phyloP scores from a whole-genome alignment of 768 basidiomycete species.

The Russula brevipes region DNA sequence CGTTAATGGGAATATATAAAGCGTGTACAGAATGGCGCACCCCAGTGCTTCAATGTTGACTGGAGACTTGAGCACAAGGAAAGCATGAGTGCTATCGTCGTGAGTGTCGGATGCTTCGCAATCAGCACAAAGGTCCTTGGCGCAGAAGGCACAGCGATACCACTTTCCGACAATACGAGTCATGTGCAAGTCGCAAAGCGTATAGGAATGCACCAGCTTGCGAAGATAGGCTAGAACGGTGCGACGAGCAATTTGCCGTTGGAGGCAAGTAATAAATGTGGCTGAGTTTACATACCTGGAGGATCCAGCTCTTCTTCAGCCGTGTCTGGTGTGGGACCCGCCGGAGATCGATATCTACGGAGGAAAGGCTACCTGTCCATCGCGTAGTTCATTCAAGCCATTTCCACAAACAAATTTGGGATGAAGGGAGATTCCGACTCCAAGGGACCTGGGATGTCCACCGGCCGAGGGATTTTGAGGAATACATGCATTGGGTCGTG shows the following conservation, averaged over 20 bases:
- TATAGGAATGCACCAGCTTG: slow-evolving; percentile 53
- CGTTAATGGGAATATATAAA: slow-evolving; percentile 10
- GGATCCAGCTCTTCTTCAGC: slow-evolving; percentile 42
- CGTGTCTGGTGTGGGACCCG: slow-evolving; percentile 42
- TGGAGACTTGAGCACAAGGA: slow-evolving; percentile 81
- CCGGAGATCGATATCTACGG: slow-evolving; percentile 58
- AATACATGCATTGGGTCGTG: slow-evolving; percentile 87
- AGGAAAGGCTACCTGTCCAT: background rate
- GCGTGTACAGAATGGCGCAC: slow-evolving; percentile 37
- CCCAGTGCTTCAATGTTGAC: slow-evolving; percentile 74
- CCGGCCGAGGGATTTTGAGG: slow-evolving; percentile 79
- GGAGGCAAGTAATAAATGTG: background rate
- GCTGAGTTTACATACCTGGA: slow-evolving; percentile 37
- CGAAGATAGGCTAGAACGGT: slow-evolving; percentile 52
- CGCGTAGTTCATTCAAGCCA: too few relatives aligned
- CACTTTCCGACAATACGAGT: slow-evolving; percentile 78
- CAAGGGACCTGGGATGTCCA: slow-evolving; percentile 49
- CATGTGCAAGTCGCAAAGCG: slow-evolving; percentile 86
- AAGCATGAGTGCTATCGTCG: slow-evolving; percentile 66
- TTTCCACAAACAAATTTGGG: slow-evolving; percentile 53
- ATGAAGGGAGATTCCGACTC: slow-evolving; percentile 53
- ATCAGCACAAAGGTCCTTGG: slow-evolving; percentile 77
- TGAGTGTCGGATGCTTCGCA: slow-evolving; percentile 83
- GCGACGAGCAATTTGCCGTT: background rate
- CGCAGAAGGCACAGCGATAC: slow-evolving; percentile 88